phyloP scores from a whole-genome alignment of 805 yeast species.

The Suhomyces prunicola region DNA sequence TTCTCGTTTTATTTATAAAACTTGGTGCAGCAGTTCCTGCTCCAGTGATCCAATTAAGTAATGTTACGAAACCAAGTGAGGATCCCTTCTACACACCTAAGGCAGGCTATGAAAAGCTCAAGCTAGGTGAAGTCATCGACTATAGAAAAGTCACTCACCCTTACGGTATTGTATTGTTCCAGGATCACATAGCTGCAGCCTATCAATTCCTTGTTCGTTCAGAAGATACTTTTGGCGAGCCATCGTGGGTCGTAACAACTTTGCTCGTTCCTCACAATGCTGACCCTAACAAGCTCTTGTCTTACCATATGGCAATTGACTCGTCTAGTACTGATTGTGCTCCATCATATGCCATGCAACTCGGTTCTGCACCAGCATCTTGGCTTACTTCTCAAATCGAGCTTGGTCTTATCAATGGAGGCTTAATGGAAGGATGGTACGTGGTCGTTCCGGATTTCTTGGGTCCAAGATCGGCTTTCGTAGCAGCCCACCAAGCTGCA shows the following conservation, averaged over 20 bases:
- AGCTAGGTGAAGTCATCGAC: constrained; percentile 12
- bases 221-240: constrained; percentile 22
- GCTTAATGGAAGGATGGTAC: constrained; percentile 27
- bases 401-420: constrained; percentile 11
- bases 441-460: constrained; percentile 36
- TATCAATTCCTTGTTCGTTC: constrained; percentile 14
- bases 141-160: constrained; percentile 10
- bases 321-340: constrained; percentile 25
- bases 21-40: not conserved
- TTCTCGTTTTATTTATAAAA: not conserved
- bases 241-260: constrained; percentile 24
- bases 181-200: constrained; percentile 9
- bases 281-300: constrained; percentile 21
- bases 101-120: constrained; percentile 11
- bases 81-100: constrained; percentile 16
- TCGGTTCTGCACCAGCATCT: constrained; percentile 10
- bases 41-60: not conserved
- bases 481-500: constrained; percentile 32
- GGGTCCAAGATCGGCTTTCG: constrained; percentile 30
- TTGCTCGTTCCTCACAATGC: constrained; percentile 29
- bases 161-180: constrained; percentile 9
- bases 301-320: constrained; percentile 30
- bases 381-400: constrained; percentile 16
- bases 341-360: constrained; percentile 23
- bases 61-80: constrained; percentile 1